These are phyloP conservation scores for Hemileccinum rubropunctum DNA, from an alignment of 768 basidiomycete species.

Conservation along the genomic window DNA sequence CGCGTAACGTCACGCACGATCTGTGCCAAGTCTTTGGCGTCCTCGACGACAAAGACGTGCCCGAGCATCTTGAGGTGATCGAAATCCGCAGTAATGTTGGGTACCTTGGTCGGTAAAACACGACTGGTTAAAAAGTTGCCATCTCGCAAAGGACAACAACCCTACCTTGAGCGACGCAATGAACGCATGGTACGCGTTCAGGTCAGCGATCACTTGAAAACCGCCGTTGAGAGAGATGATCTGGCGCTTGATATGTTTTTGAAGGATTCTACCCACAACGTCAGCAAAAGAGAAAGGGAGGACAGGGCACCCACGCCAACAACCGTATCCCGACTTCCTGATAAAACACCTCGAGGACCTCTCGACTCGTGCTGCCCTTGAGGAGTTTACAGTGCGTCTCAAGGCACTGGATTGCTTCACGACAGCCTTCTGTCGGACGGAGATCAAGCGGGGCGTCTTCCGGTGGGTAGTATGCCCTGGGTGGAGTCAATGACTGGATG, in stretches of 20 bases:
- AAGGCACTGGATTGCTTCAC: constrained; percentile 85
- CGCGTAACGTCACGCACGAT: constrained; percentile 94
- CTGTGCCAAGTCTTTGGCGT: constrained; percentile 94
- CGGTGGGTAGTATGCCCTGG: constrained; percentile 87
- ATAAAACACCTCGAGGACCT: constrained; percentile 96
- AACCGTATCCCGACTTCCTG: constrained; percentile 94
- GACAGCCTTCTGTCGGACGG: constrained; percentile 82
- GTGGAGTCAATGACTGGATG: constrained; percentile 75
- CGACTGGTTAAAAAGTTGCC: too few relatives aligned
- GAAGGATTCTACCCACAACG: constrained; percentile 64
- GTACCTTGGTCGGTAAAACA: constrained; percentile 43
- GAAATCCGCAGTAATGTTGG: constrained; percentile 84
- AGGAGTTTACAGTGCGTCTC: constrained; percentile 89
- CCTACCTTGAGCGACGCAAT: constrained; percentile 78
- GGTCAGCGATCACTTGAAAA: constrained; percentile 93
- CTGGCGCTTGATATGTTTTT: constrained; percentile 95
- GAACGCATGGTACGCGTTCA: constrained; percentile 92
- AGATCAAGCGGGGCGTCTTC: constrained; percentile 80
- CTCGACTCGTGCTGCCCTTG: constrained; percentile 91
- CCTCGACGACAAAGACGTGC: constrained; percentile 92
- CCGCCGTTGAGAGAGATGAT: constrained; percentile 94
- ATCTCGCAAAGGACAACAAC: background rate
- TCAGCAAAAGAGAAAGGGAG: background rate
- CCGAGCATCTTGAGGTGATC: constrained; percentile 96
- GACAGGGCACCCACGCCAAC: constrained; percentile 55